phyloP scores from a whole-genome alignment of 75 land plant genomes.

The Gnetum montanum region DNA sequence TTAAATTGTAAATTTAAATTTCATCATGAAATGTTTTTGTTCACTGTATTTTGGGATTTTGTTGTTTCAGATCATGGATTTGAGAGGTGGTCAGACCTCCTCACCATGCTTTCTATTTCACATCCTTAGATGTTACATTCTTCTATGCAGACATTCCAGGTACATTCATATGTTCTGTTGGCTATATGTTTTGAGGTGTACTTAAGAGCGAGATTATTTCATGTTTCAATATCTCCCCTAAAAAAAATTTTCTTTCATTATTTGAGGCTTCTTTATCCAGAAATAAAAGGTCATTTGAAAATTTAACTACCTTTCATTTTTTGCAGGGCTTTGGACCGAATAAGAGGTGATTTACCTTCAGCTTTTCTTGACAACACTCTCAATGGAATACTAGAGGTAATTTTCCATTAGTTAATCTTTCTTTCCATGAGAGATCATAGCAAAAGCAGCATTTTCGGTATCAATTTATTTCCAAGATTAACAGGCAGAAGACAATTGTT shows the following conservation, averaged over 20 bases:
- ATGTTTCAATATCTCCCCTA: no score
- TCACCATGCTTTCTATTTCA: slow-evolving; percentile 50
- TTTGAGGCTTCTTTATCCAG: no score
- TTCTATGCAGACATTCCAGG: slow-evolving; percentile 19
- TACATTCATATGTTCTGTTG: no score
- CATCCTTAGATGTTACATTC: slow-evolving; percentile 36
- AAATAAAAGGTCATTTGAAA: no score
- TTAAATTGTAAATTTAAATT: not conserved
- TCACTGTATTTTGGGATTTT: not conserved
- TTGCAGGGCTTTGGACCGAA: slow-evolving; percentile 13
- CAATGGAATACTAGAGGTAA: slow-evolving; percentile 15
- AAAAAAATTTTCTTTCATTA: no score
- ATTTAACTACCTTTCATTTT: not conserved
- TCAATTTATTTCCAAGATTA: not conserved
- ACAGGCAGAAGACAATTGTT: not conserved
- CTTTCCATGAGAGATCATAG: not conserved
- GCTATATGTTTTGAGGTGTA: not conserved
- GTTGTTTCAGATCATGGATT: slow-evolving; percentile 19
- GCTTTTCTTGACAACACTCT: slow-evolving; percentile 10
- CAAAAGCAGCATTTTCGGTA: not conserved
- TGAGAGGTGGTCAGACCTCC: slow-evolving; percentile 22
- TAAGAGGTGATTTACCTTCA: slow-evolving; percentile 7
- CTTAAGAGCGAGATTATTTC: no score
- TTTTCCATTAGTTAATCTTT: not conserved
- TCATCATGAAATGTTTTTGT: not conserved